Evolutionary conservation across 208 protist species (phyloP).

Genomic region (Eutreptiella sp.): DNA sequence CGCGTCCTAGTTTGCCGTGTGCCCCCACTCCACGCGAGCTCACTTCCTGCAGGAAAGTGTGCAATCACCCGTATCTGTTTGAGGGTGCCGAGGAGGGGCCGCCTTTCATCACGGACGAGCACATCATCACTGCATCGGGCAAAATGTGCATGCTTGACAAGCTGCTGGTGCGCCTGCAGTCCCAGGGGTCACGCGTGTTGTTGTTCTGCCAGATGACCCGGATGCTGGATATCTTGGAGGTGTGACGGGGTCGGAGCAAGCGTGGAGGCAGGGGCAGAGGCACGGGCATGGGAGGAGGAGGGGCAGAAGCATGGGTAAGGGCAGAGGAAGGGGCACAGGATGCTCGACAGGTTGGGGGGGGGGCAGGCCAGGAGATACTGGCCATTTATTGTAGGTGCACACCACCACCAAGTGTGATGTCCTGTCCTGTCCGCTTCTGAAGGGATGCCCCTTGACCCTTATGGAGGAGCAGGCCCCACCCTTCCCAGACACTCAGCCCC

Average conservation of each 20-base stretch:
- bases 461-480: too few species aligned
- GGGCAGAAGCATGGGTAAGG: neutral
- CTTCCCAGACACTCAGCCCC: too few species aligned
- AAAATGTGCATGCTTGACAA: constrained; percentile 91
- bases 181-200: constrained; percentile 82
- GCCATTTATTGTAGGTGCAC: too few species aligned
- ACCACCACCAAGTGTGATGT: too few species aligned
- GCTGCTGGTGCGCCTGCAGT: constrained; percentile 72
- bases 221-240: constrained; percentile 81
- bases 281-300: constrained; percentile 3
- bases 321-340: too few species aligned
- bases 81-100: constrained; percentile 82
- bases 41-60: too few species aligned
- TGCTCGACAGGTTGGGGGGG: too few species aligned
- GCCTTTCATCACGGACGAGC: constrained; percentile 77
- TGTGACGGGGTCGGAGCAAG: too few species aligned
- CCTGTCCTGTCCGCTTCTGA: too few species aligned
- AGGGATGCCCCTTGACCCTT: too few species aligned
- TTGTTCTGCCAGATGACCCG: constrained; percentile 97
- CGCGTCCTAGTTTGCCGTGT: constrained; percentile 35
- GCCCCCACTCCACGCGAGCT: constrained; percentile 52
- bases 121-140: constrained; percentile 74
- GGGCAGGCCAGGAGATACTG: too few species aligned
- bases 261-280: neutral
- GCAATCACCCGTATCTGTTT: constrained; percentile 93